Evolutionary conservation across 495 filamentous ascomycete species (phyloP).

Genomic region (Hypoxylon lenormandii): DNA sequence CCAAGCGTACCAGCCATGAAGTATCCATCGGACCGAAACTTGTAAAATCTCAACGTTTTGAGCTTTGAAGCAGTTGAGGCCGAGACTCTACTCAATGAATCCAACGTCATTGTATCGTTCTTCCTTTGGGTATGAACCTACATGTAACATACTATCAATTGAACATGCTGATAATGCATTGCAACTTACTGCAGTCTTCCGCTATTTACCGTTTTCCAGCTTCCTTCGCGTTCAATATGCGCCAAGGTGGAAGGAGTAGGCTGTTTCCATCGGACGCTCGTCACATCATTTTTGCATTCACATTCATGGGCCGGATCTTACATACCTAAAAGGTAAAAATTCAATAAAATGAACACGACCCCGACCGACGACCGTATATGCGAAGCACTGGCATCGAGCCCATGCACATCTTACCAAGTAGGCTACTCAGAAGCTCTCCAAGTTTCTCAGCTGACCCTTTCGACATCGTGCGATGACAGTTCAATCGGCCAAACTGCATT

Average conservation of each 20-base stretch:
- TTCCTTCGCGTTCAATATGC: background rate
- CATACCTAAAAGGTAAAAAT: too few species aligned
- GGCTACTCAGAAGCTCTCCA: background rate
- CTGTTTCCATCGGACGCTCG: background rate
- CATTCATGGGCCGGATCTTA: too few species aligned
- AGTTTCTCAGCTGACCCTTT: background rate
- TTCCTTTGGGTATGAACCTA: background rate
- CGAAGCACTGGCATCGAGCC: too few species aligned
- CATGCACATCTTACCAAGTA: background rate
- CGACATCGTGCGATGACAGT: background rate
- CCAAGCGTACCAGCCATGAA: background rate
- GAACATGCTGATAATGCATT: background rate
- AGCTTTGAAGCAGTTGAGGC: constrained; percentile 14
- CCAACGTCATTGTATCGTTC: background rate
- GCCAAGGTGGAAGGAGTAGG: background rate
- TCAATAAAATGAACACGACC: background rate
- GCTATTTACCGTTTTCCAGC: background rate
- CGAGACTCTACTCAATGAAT: background rate
- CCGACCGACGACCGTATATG: too few species aligned
- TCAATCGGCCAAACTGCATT: constrained; percentile 1
- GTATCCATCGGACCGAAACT: background rate
- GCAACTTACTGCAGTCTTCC: background rate
- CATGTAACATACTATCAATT: background rate
- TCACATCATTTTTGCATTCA: background rate
- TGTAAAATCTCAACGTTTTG: background rate